Evolutionary conservation across 768 basidiomycete genomes (phyloP), one percentile per base, ranked within the genome.

Genomic region (Rhizopogon vinicolor): DNA sequence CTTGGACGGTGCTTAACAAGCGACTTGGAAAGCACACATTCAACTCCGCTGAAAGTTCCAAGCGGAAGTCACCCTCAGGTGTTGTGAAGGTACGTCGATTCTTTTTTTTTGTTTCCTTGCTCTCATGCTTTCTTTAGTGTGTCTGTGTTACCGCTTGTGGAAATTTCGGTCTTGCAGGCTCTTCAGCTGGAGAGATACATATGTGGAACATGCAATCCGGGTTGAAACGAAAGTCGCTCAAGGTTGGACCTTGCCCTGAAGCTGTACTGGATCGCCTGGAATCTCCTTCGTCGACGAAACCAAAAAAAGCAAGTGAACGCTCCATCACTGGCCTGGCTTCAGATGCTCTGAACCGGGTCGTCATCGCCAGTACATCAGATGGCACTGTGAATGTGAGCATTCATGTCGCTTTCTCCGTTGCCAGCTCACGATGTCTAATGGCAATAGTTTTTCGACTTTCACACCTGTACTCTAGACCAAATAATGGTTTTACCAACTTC

Each of bases 181-280:
- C 89, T 1, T 90, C 91, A 2, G 86, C 83, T 0, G 90, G 91
- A 2, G 79, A 78, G 25, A 88, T 98, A 40, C 70, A 84, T 55
- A 87, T 95, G 87, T 98, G 93, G 89, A 99, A 98, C 67, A 85
- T 99, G 85, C 96, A 99, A 70, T 93, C 91, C 3, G 97, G 97
- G 1, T 80, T 94, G 55, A 81, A 82, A 62, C 79, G 96, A 44
- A 91, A 89, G 71, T 77, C 80, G 1, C 98, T 91, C 67, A 74
- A 78, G 57, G 64, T 96, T 22, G 88, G 87, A 0, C 69, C 79
- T 19, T 82, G 79, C 63, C 87, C 88, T 22, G 69, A 78, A 19
- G 83, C 82, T 58, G 78, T 78, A 7, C 61, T 72, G 7, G 75
- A 72, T 51, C 74, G 80, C 7, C 71, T 78, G 51, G 73, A 74